Conservation (phyloP, 768 basidiomycete species). For the Boletus rex-veris region DNA sequence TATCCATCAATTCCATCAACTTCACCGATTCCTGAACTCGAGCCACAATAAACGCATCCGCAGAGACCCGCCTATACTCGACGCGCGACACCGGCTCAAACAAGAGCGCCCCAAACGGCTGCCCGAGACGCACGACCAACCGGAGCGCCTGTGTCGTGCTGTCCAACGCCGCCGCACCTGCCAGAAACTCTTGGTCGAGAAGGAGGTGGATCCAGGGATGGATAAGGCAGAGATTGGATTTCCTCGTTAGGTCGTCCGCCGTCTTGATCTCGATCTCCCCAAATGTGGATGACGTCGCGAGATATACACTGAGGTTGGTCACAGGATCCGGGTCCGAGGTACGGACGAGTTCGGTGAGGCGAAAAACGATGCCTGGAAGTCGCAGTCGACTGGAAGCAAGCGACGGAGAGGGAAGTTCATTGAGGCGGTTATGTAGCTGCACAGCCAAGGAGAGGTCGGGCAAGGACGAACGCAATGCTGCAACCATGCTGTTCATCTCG, state of each 20-base stretch:
- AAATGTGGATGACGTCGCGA: not conserved
- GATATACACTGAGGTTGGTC: not conserved
- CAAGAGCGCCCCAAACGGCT: slow-evolving; percentile 3
- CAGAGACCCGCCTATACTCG: not conserved
- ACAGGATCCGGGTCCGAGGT: not conserved
- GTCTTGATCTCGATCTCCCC: slow-evolving; percentile 4
- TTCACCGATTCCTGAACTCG: not conserved
- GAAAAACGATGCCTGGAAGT: slow-evolving; percentile 2
- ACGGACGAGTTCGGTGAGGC: not conserved
- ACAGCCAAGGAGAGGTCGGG: not conserved
- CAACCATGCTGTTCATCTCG: not conserved
- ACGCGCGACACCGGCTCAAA: not conserved
- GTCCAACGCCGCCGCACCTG: not conserved
- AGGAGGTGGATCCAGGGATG: not conserved
- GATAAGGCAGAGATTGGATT: not conserved
- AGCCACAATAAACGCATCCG: not conserved
- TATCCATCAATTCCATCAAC: not conserved
- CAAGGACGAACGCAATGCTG: not conserved
- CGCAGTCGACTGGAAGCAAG: not conserved
- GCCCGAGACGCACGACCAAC: not conserved
- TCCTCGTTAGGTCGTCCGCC: not conserved
- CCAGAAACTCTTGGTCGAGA: slow-evolving; percentile 2
- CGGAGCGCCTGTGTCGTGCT: not conserved
- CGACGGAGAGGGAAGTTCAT: not conserved
- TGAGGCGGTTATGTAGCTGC: not conserved